These are phyloP conservation scores for Monosporascus sp. DNA, from an alignment of 2,329 filamentous ascomycete species.

Conservation along the genomic window DNA sequence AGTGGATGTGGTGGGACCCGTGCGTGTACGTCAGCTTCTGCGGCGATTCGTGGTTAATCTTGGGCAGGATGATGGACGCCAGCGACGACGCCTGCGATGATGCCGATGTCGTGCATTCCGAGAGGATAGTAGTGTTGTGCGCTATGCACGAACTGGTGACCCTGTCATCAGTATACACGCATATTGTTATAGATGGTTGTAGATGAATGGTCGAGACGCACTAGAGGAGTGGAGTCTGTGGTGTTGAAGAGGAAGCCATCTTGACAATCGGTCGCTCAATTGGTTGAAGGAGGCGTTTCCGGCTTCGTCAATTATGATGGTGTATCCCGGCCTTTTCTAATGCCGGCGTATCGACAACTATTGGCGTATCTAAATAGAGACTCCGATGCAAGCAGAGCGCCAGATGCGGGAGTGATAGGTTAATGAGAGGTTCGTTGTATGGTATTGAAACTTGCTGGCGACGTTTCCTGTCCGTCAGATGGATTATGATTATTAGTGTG, in stretches of 20 bases:
- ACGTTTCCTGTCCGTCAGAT: too few species aligned
- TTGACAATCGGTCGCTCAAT: constrained; percentile 8
- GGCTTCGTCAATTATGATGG: not conserved
- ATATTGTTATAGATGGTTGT: too few species aligned
- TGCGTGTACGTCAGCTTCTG: constrained; percentile 95
- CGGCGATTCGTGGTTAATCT: constrained; percentile 73
- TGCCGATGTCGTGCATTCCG: constrained; percentile 85
- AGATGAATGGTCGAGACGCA: constrained; percentile 34
- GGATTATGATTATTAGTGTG: too few species aligned
- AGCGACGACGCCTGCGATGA: constrained; percentile 79
- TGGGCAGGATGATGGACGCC: constrained; percentile 89
- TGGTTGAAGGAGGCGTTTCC: not conserved
- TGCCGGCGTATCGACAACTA: too few species aligned
- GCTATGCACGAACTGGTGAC: constrained; percentile 78
- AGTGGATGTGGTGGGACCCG: constrained; percentile 89
- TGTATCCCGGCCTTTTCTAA: too few species aligned
- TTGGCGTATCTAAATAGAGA: too few species aligned
- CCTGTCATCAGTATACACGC: too few species aligned
- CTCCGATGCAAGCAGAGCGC: too few species aligned
- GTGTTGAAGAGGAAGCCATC: constrained; percentile 68
- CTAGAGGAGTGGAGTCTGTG: constrained; percentile 67
- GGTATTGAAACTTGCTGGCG: too few species aligned
- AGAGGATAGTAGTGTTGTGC: constrained; percentile 84
- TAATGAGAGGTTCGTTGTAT: too few species aligned
- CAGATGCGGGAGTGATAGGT: too few species aligned